phyloP scores from a whole-genome alignment of 2,329 filamentous ascomycete species.

The Trichophyton simii region DNA sequence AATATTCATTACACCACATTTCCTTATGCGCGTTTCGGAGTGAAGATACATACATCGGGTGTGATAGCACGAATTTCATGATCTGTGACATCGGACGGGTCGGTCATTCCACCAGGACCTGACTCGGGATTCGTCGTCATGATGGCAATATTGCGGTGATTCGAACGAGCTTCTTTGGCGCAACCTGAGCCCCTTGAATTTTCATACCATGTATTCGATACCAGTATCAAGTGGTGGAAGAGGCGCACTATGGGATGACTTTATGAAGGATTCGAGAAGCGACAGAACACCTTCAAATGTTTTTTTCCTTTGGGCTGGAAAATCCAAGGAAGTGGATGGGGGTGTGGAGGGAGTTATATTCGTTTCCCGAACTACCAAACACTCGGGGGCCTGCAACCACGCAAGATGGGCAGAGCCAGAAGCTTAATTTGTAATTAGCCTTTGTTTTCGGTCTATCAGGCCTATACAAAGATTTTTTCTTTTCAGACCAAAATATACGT shows the following conservation, averaged over 20 bases:
- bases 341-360: neutral
- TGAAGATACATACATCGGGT: neutral
- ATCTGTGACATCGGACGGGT: neutral
- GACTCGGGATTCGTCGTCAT: neutral
- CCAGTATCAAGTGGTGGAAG: neutral
- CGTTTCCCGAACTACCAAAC: neutral
- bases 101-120: neutral
- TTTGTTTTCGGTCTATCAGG: neutral
- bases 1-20: neutral
- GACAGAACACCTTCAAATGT: neutral
- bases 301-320: neutral
- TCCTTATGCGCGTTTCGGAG: neutral
- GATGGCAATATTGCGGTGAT: neutral
- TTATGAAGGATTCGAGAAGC: neutral
- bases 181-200: neutral
- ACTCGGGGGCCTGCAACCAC: neutral
- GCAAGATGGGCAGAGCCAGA: neutral
- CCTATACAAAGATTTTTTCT: neutral
- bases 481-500: neutral
- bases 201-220: neutral
- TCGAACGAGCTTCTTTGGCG: neutral
- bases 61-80: neutral
- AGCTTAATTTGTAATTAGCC: conserved; percentile 3
- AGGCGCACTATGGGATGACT: neutral
- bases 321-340: conserved; percentile 1